phyloP scores from a whole-genome alignment of 805 yeast genomes.

The Candida qinlingensis region DNA sequence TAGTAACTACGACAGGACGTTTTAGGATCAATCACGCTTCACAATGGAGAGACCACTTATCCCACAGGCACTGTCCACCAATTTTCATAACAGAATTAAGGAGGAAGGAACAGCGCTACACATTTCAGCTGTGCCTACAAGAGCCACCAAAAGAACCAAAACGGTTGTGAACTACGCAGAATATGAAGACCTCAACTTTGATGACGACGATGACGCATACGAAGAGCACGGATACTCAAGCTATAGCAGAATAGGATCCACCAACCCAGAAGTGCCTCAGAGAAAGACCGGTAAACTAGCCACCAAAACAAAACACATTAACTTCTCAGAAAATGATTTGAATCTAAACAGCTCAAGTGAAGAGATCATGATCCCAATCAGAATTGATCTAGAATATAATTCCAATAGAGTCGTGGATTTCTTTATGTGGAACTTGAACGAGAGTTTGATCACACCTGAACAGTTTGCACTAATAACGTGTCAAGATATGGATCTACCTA shows the following conservation, averaged over 20 bases:
- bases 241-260: conserved; percentile 1
- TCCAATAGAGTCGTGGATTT: conserved; percentile 84
- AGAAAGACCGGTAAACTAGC: conserved; percentile 20
- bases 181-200: conserved; percentile 59
- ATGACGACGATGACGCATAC: conserved; percentile 40
- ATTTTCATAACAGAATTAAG: conserved; percentile 66
- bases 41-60: conserved; percentile 26
- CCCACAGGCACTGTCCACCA: conserved; percentile 81
- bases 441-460: conserved; percentile 76
- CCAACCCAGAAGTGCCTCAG: conserved; percentile 1
- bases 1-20: not conserved
- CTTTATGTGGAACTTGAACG: conserved; percentile 86
- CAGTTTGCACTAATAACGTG: conserved; percentile 81
- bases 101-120: conserved; percentile 70
- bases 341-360: conserved; percentile 36
- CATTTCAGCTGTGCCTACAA: conserved; percentile 66
- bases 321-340: conserved; percentile 21
- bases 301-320: conserved; percentile 21
- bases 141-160: conserved; percentile 71
- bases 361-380: conserved; percentile 77
- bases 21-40: too few species aligned
- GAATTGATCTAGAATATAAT: conserved; percentile 81
- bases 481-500: conserved; percentile 78
- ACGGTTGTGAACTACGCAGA: conserved; percentile 80
- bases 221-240: conserved; percentile 13